Evolutionary conservation across 495 filamentous ascomycete genomes (phyloP).

Genomic region (Cenococcum geophilum): DNA sequence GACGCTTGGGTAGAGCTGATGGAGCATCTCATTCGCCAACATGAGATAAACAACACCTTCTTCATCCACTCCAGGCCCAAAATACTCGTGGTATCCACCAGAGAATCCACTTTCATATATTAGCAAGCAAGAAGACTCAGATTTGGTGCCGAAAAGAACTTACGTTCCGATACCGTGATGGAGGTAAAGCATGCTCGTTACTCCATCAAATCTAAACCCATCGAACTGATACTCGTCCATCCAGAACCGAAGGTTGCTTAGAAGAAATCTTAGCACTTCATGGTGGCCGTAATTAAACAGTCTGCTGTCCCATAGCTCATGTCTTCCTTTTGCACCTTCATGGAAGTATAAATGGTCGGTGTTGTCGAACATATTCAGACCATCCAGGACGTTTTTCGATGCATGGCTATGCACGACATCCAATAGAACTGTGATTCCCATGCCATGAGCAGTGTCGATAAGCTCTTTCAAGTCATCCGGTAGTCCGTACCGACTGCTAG

Average conservation of each 20-base stretch:
- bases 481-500: conserved; percentile 87
- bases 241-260: conserved; percentile 96
- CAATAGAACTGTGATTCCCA: conserved; percentile 87
- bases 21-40: conserved; percentile 94
- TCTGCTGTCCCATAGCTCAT: conserved; percentile 92
- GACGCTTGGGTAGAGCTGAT: conserved; percentile 72
- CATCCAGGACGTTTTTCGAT: conserved; percentile 92
- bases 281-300: conserved; percentile 96
- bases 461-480: conserved; percentile 96
- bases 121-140: conserved; percentile 17
- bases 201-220: conserved; percentile 95
- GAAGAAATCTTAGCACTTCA: conserved; percentile 86
- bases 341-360: conserved; percentile 96
- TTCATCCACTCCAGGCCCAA: conserved; percentile 85
- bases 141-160: conserved; percentile 39
- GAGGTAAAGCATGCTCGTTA: conserved; percentile 93
- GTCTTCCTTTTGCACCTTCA: conserved; percentile 69
- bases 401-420: conserved; percentile 98
- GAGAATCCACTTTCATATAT: conserved; percentile 71
- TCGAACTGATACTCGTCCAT: conserved; percentile 98
- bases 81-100: conserved; percentile 98
- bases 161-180: conserved; percentile 98
- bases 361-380: conserved; percentile 90
- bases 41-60: conserved; percentile 94
- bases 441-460: conserved; percentile 85